These are phyloP conservation scores for Coemansia umbellata DNA, from an alignment of 192 early-diverging fungal genomes.

Conservation along the genomic window DNA sequence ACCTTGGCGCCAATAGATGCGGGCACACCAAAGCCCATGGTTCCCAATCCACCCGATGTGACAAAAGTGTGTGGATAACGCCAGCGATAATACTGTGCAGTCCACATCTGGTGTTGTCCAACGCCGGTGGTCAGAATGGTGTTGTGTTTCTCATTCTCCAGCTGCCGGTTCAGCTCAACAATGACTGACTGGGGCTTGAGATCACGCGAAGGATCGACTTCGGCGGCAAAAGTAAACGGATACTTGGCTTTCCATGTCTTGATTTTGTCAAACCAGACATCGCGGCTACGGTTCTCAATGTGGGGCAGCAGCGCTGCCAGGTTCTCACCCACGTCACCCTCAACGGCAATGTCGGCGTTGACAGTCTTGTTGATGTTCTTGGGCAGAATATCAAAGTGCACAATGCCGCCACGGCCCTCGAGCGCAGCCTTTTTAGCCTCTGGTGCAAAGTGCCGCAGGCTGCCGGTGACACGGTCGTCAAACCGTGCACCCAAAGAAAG, in stretches of 20 bases:
- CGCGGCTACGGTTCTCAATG: slow-evolving; percentile 64
- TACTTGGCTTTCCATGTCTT: slow-evolving; percentile 87
- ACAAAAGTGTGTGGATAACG: slow-evolving; percentile 83
- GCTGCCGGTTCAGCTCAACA: slow-evolving; percentile 86
- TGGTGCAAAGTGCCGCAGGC: slow-evolving; percentile 87
- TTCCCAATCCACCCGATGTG: slow-evolving; percentile 95
- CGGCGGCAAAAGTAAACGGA: slow-evolving; percentile 77
- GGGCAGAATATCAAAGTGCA: slow-evolving; percentile 99
- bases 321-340: slow-evolving; percentile 93
- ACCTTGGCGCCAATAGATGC: slow-evolving; percentile 97
- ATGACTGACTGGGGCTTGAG: slow-evolving; percentile 94
- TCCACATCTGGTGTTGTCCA: slow-evolving; percentile 99
- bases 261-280: slow-evolving; percentile 83
- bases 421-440: slow-evolving; percentile 84
- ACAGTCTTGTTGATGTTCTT: slow-evolving; percentile 99
- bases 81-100: slow-evolving; percentile 94
- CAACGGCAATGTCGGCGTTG: slow-evolving; percentile 83
- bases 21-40: slow-evolving; percentile 98
- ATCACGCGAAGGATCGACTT: slow-evolving; percentile 56
- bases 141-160: slow-evolving; percentile 78
- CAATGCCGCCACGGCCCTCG: slow-evolving; percentile 88
- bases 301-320: slow-evolving; percentile 74
- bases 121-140: slow-evolving; percentile 96
- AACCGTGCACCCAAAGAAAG: slow-evolving; percentile 96
- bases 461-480: slow-evolving; percentile 97